Conservation (phyloP, 768 basidiomycete genomes). For the Cystofilobasidium capitatum region DNA sequence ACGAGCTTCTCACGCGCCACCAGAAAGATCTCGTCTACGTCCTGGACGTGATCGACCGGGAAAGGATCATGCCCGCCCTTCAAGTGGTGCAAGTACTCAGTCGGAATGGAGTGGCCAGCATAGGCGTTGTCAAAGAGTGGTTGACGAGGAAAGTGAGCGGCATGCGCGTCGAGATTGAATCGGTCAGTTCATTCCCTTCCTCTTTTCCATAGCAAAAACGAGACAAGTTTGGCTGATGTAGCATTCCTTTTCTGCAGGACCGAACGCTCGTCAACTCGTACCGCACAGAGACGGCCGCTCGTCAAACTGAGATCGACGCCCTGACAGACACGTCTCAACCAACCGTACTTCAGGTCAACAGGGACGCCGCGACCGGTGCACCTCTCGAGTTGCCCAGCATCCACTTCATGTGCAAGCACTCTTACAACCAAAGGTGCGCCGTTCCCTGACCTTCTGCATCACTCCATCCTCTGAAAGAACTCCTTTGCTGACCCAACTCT, state of each 20-base stretch:
- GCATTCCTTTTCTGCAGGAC: conserved; percentile 52
- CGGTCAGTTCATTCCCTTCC: conserved; percentile 48
- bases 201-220: background rate
- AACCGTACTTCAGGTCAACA: conserved; percentile 83
- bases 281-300: conserved; percentile 67
- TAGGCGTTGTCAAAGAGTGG: conserved; percentile 88
- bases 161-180: conserved; percentile 64
- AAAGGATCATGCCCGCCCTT: conserved; percentile 77
- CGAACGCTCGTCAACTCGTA: conserved; percentile 79
- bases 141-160: conserved; percentile 66
- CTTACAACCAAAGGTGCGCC: conserved; percentile 88
- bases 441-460: conserved; percentile 28
- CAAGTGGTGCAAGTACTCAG: conserved; percentile 79
- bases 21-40: conserved; percentile 59
- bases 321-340: conserved; percentile 69
- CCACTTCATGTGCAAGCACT: conserved; percentile 98
- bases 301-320: conserved; percentile 69
- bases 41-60: conserved; percentile 66
- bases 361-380: conserved; percentile 79
- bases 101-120: conserved; percentile 77
- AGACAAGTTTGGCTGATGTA: background rate
- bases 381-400: conserved; percentile 85
- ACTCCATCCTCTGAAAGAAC: background rate
- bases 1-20: conserved; percentile 62
- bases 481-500: background rate